Base-by-base conservation (phyloP, 257 asterid species). In the Eucommia ulmoides region DNA sequence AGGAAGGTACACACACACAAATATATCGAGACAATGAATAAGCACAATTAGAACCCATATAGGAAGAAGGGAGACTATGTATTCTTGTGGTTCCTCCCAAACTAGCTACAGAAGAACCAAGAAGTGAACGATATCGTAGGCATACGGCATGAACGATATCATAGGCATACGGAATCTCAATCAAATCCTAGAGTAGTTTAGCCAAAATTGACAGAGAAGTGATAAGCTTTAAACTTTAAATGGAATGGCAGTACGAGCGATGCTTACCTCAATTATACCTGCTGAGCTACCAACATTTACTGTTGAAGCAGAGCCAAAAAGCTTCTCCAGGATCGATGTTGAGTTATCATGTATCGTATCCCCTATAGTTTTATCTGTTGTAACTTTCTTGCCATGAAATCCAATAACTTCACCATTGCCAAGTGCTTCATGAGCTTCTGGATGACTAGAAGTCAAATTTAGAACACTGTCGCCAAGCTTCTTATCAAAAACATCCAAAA, bases 251-350 rank as follows among this genome's bases (percentile, higher is more conserved):
- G 49, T 14, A 23, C 54, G 45, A 25, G 50, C 18, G 33, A 41
- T 10, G 59, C 42, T 54, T 74, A 83, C 93, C 91, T 74, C 73
- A 52, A 57, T 51, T 35, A 65, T 51, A 65, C 56, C 62, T 14
- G 16, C 51, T 50, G 84, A 52, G 48, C 58, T 61, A 47, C 67
- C 62, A 46, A 49, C 75, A 52, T 60, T 67, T 29, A 61, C 22
- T 42, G 89, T 49, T 51, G 69, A 53, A 29, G 83, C 65, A 68
- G 72, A 71, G 55, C 88, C 70, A 67, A 87, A 73, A 41, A 80
- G 69, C 71, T 81, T 73, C 20, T 76, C 85, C 29, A 87, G 63
- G n/a, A 74, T 68, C 42, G 85, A 80, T 35, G 69, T 58, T 25
- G 92, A 60, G 19, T 63, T 53, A 38, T 56, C 74, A 56, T 52